Base-by-base conservation (phyloP, 805 yeast species). In the Hanseniaspora jakobsenii region DNA sequence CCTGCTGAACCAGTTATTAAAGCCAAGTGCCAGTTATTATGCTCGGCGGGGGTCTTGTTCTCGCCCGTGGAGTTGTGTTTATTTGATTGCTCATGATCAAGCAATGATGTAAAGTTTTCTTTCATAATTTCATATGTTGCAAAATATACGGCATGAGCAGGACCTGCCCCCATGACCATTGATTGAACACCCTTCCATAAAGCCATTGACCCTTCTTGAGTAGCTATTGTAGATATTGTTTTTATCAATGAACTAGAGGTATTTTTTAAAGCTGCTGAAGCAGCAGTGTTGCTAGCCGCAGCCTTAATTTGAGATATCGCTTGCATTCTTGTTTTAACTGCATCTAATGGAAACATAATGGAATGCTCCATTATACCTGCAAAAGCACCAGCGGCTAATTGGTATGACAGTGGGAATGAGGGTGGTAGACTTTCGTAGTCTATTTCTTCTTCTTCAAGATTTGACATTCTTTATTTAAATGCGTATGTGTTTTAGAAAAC, bases 351-450 rank as follows among this genome's bases (percentile, higher is more conserved):
- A 59, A 78, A 89, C 95, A 89, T 85, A 36, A 89, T 85, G 1
- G 95, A 78, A 63, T 89, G 98, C 60, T 89, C 98, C 96, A 89
- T 84, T 47, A 91, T 84, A 22, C 98, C 98, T n/a, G 98, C 97
- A 64, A 86, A 83, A 0, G 96, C 97, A 9, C 98, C 98, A 2
- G 97, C 97, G 10, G 75, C 58, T 49, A 89, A 70, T 58, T 87
- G 94, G 3, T 94, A 83, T 4, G 75, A 58, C 44, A 91, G 65
- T 1, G 95, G 78, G 9, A 95, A 86, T 55, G 78, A 77, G 28
- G 78, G 82, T 1, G 97, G 97, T 23, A 89, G 70, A 5, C 95
- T 77, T 62, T 89, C 98, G 62, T 89, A 89, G 58, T 89, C 98
- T 29, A 79, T 70, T 56, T 78, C 85, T 34, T 64, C 61, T 19